A percentile compares a stretch with the other conserved stretches of the same genome.
Conservation (phyloP, 805 yeast species). For the Starmerella potacharoeniae region DNA sequence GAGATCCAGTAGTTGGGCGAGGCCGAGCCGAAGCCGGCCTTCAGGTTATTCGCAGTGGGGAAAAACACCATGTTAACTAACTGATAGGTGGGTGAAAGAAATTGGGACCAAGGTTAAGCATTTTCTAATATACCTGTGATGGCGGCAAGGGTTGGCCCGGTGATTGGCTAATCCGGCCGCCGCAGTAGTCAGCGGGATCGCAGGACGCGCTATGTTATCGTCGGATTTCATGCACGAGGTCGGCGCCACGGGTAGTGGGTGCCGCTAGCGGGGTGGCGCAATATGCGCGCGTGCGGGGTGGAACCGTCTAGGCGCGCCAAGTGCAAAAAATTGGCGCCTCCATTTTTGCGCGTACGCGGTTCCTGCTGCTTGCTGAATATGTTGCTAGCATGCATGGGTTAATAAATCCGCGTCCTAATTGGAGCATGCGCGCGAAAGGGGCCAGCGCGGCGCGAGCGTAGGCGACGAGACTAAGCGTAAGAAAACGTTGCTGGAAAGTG, state of each 20-base stretch:
- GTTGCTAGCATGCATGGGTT: neutral
- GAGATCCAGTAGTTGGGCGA: constrained; percentile 30
- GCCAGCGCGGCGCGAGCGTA: too few species aligned
- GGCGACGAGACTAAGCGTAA: too few species aligned
- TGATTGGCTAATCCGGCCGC: constrained; percentile 9
- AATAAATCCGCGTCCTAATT: neutral
- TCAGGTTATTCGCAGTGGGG: constrained; percentile 30
- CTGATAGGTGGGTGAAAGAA: constrained; percentile 1
- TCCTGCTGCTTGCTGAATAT: too few species aligned
- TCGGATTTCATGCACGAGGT: neutral
- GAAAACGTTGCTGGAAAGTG: too few species aligned
- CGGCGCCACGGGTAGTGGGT: neutral
- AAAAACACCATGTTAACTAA: constrained; percentile 28
- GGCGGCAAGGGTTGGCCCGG: constrained; percentile 7
- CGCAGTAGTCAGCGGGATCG: neutral
- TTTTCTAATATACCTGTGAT: constrained; percentile 4
- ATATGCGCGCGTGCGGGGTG: neutral
- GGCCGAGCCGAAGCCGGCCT: constrained; percentile 29
- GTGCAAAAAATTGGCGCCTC: neutral
- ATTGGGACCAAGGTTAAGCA: neutral
- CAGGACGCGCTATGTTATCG: neutral
- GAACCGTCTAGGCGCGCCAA: neutral
- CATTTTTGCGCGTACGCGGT: too few species aligned
- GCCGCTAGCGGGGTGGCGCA: neutral
- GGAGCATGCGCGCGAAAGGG: too few species aligned